Evolutionary conservation across 2,329 filamentous ascomycete species (phyloP).

Genomic region (Phaeosphaeriaceae sp.): DNA sequence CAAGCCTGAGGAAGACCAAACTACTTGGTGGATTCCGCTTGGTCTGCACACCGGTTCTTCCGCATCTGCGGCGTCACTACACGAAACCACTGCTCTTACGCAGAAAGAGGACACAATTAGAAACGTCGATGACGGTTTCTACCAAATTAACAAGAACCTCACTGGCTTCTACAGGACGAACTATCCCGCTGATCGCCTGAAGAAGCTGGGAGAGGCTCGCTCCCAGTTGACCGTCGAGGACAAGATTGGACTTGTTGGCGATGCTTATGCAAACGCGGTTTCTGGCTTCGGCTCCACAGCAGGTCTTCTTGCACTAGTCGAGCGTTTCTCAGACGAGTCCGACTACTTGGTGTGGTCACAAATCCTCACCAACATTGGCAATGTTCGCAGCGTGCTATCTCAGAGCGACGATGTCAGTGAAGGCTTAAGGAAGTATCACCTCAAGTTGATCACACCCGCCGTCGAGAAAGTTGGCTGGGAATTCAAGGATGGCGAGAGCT

Average conservation of each 20-base stretch:
- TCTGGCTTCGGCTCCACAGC: constrained; percentile 85
- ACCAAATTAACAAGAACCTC: constrained; percentile 90
- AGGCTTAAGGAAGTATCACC: constrained; percentile 78
- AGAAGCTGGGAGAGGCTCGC: constrained; percentile 78
- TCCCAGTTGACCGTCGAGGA: constrained; percentile 81
- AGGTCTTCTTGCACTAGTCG: constrained; percentile 80
- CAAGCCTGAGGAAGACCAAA: constrained; percentile 87
- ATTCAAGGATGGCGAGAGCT: constrained; percentile 78
- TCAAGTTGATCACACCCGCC: constrained; percentile 77
- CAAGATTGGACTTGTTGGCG: constrained; percentile 90
- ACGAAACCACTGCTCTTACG: constrained; percentile 72
- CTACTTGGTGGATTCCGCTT: constrained; percentile 94
- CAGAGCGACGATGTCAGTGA: constrained; percentile 74
- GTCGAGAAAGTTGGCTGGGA: constrained; percentile 87
- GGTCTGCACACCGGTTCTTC: constrained; percentile 75
- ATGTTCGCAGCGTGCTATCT: constrained; percentile 84
- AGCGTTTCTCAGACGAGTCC: constrained; percentile 81
- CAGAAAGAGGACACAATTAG: constrained; percentile 78
- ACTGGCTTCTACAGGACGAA: constrained; percentile 93
- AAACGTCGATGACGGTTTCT: constrained; percentile 79
- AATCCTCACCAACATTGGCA: constrained; percentile 76
- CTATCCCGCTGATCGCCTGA: constrained; percentile 83
- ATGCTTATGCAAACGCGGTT: constrained; percentile 86
- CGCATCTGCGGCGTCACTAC: constrained; percentile 63
- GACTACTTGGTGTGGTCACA: constrained; percentile 92